Base-by-base conservation (phyloP, 2,329 filamentous ascomycete species). In the Curvularia lunata region DNA sequence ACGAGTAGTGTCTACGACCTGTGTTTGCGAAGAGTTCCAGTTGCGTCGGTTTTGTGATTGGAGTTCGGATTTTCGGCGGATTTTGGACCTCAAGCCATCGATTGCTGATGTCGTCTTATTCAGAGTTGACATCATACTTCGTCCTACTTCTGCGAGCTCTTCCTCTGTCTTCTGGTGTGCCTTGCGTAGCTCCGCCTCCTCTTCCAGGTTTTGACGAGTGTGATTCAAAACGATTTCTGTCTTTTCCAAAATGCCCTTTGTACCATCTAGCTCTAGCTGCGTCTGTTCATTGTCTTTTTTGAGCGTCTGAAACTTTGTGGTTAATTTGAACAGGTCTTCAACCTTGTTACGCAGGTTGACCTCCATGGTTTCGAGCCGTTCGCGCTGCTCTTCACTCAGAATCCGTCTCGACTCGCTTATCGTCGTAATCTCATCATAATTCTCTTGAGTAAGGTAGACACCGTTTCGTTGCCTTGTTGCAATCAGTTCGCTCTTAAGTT, bases 321-420 rank as follows among this genome's bases (percentile, higher is more conserved):
- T 97, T 37, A 98, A 80, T 10, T 87, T 86, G 74, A 96, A 93
- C 0, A 99, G 83, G 75, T 99, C 93, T 69, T 98, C 92, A 1
- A 96, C 89, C 75, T 97, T 98, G 79, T 96, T 95, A 21, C 92
- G 88, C 53, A 99, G 82, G 69, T 95, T 97, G 37, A 85, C 86
- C 75, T 99, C 95, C 80, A 98, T 89, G 0, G 91, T 93, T 72
- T 96, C 92, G 46, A 99, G 92, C 75, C 92, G 94, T 66, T 94
- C 92, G 7, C 88, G 85, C 71, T 98, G 94, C 74, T 99, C 95
- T 69, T 98, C 94, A 65, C 89, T 90, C 38, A 98, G 84, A 61
- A 98, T 97, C 12, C 92, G 85, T 51, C 93, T 86, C 2, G 94
- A 97, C 77, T 99, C 95, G 77, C 91, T 97, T 75, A 97, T 89